A percentile compares a stretch with the other conserved stretches of the same genome.
Conservation (phyloP, 148 eudicot species). For the Vaccinium corymbosum region DNA sequence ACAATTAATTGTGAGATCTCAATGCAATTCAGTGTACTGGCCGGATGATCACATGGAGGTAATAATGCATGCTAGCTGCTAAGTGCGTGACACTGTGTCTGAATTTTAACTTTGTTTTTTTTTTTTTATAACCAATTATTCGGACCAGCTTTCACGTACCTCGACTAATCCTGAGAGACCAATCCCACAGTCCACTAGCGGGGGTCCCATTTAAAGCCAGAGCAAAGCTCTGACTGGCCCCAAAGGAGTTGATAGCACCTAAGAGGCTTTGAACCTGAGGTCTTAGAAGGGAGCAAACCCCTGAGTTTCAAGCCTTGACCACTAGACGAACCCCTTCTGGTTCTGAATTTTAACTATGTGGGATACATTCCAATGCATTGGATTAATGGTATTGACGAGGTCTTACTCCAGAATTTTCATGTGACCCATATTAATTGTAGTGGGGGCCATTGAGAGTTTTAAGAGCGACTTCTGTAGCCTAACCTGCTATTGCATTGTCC, state of each 20-base stretch:
- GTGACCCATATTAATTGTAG: not conserved
- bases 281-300: no score
- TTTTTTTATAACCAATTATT: no score
- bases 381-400: not conserved
- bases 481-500: not conserved
- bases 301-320: no score
- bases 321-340: no score
- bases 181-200: no score
- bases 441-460: not conserved
- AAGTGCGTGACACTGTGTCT: not conserved
- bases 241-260: no score
- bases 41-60: not conserved
- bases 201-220: no score
- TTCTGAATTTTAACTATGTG: not conserved
- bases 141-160: fast-evolving
- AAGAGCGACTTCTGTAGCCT: not conserved
- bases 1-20: not conserved
- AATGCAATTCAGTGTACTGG: not conserved
- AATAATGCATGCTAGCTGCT: not conserved
- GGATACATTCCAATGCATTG: not conserved
- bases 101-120: not conserved
- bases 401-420: not conserved
- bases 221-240: no score
- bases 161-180: no score
- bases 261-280: no score